phyloP scores from a whole-genome alignment of 495 filamentous ascomycete species.

The Penicillium canescens region DNA sequence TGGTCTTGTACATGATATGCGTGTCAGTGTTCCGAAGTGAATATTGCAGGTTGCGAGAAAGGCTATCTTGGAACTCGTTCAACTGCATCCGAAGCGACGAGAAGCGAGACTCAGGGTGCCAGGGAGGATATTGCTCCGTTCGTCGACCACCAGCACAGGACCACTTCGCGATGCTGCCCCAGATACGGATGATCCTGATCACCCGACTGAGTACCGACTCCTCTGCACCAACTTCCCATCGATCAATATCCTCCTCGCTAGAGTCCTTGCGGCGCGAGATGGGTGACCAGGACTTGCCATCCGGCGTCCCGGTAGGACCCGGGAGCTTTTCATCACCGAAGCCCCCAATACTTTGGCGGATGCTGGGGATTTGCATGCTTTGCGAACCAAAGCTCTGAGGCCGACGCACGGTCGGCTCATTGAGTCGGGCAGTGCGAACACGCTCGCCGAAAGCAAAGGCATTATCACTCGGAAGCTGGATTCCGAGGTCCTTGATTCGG shows the following conservation, averaged over 20 bases:
- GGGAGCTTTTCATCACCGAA: constrained; percentile 42
- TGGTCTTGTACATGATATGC: constrained; percentile 71
- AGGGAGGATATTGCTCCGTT: constrained; percentile 59
- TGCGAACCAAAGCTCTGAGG: constrained; percentile 45
- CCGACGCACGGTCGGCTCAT: constrained; percentile 38
- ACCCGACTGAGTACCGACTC: constrained; percentile 75
- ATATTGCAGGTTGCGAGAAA: constrained; percentile 71
- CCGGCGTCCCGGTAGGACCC: constrained; percentile 29
- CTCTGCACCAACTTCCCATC: constrained; percentile 58
- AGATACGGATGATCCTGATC: constrained; percentile 75
- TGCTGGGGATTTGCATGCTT: constrained; percentile 47
- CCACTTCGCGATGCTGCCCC: constrained; percentile 76
- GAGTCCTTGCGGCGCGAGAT: constrained; percentile 62
- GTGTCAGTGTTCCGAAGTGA: constrained; percentile 75
- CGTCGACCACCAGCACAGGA: constrained; percentile 72
- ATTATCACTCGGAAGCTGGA: constrained; percentile 50
- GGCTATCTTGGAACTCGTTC: constrained; percentile 62
- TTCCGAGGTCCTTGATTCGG: constrained; percentile 60
- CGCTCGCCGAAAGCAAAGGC: constrained; percentile 51
- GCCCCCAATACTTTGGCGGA: constrained; percentile 44
- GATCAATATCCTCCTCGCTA: constrained; percentile 63
- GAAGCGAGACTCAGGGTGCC: constrained; percentile 64
- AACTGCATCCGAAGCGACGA: constrained; percentile 59
- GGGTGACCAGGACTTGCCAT: constrained; percentile 44
- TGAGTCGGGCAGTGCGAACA: constrained; percentile 45